phyloP scores from a whole-genome alignment of 108 stramenopile genomes.

The Cylindrotheca fusiformis region DNA sequence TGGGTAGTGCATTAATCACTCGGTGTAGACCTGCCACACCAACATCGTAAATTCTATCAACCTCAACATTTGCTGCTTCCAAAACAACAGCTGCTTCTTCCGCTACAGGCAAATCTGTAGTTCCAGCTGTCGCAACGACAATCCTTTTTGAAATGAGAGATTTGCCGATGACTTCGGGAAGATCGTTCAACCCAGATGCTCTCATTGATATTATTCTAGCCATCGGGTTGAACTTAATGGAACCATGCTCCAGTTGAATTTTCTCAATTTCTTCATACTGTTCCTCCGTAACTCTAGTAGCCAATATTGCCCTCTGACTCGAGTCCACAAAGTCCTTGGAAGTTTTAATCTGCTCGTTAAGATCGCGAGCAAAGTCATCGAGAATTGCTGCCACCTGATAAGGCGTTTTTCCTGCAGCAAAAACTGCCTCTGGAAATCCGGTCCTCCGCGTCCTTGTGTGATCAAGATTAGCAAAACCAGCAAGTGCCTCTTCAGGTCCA shows the following conservation, averaged over 20 bases:
- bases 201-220: conserved; percentile 71
- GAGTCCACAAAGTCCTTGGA: conserved; percentile 10
- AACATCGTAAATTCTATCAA: conserved; percentile 85
- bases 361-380: conserved; percentile 79
- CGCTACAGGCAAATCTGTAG: conserved; percentile 86
- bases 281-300: conserved; percentile 53
- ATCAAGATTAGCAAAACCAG: conserved; percentile 81
- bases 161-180: conserved; percentile 7
- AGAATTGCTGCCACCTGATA: conserved; percentile 72
- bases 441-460: conserved; percentile 63
- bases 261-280: conserved; percentile 31
- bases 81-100: conserved; percentile 87
- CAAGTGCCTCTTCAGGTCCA: conserved; percentile 46
- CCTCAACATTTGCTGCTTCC: conserved; percentile 59
- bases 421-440: conserved; percentile 87
- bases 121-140: conserved; percentile 87
- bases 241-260: conserved; percentile 54
- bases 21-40: conserved; percentile 97
- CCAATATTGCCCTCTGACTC: conserved; percentile 57
- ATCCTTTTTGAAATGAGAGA: conserved; percentile 27
- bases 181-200: conserved; percentile 38
- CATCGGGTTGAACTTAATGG: conserved; percentile 58
- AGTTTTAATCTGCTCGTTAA: conserved; percentile 43
- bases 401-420: conserved; percentile 78
- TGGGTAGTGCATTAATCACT: conserved; percentile 72